A percentile compares a stretch with the other conserved stretches of the same genome.
Evolutionary conservation across 345 rosid species (phyloP).

Genomic region (Nasturtium officinale): DNA sequence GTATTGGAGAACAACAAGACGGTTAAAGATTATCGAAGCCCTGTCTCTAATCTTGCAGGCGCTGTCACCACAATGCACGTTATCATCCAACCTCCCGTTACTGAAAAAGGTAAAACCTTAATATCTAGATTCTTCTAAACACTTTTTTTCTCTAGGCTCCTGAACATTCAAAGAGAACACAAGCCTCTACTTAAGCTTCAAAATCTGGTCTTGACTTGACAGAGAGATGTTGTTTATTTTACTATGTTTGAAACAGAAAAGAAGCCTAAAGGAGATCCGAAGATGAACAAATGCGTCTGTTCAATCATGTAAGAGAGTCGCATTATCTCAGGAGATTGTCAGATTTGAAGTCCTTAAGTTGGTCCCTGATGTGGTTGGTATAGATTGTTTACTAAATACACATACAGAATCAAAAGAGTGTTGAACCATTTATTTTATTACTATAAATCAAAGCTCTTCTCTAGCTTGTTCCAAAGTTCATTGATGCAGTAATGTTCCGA

Average conservation of each 20-base stretch:
- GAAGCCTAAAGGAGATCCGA: slow-evolving; percentile 56
- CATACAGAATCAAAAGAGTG: slow-evolving; percentile 22
- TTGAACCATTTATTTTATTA: slow-evolving; percentile 12
- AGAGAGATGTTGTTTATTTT: slow-evolving; percentile 26
- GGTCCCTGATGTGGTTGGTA: slow-evolving; percentile 30
- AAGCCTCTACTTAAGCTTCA: not conserved
- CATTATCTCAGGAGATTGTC: not conserved
- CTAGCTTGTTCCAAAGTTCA: slow-evolving; percentile 16
- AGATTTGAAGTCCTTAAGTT: slow-evolving; percentile 25
- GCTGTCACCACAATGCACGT: slow-evolving; percentile 98
- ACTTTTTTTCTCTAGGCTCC: not conserved
- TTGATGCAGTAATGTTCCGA: not conserved
- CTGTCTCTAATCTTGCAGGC: slow-evolving; percentile 75
- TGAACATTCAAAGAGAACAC: slow-evolving; percentile 6
- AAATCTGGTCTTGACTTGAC: slow-evolving; percentile 5
- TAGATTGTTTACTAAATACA: slow-evolving; percentile 40
- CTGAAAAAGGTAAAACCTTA: slow-evolving; percentile 65
- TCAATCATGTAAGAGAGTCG: slow-evolving; percentile 61
- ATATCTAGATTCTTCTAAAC: not conserved
- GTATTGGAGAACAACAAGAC: slow-evolving; percentile 87
- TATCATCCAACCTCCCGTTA: slow-evolving; percentile 75
- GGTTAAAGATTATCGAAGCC: slow-evolving; percentile 77
- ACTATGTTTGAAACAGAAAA: slow-evolving; percentile 59
- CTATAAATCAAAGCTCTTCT: slow-evolving; percentile 31
- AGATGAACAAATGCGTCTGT: slow-evolving; percentile 85